Base-by-base conservation (phyloP, 768 basidiomycete genomes). In the Phylloporus rhodoxanthus region DNA sequence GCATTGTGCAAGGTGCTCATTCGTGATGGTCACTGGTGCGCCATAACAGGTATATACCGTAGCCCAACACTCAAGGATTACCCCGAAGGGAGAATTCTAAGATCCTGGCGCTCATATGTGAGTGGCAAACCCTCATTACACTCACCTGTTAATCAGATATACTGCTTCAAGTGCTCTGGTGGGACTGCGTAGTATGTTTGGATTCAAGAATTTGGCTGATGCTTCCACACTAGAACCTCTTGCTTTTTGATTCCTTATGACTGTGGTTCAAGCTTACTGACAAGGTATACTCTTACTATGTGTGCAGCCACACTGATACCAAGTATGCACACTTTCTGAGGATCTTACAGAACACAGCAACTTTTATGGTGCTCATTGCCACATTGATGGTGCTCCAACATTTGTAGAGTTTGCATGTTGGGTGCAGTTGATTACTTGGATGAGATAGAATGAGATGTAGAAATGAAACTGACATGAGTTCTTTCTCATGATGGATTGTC, bases 401-500 rank as follows among this genome's bases (percentile, higher is more conserved):
- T 15, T 43, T 6, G 47, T 48, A 7, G 15, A 48, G 10, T 41
- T 48, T 10, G 30, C 30, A 40, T 45, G 30, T 53, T 50, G 20
- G 50, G 46, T 11, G 43, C 53, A 7, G 42, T 38, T 7, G 38
- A 54, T 11, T 44, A 30, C 17, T 36, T 54, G 36, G 28, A 54
- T 6, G 17, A 28, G 3, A 30, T 30, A 36, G 50, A 44, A 1
- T 7, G 25, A 25, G 25, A 25, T 25, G 5, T 8, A 7, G 25
- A 25, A 25, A 7, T 5, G 1, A 41, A 1, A 1, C 14, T 5
- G 0, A n/a, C n/a, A n/a, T n/a, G n/a, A n/a, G 38, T 48, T 25
- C 36, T 49, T 6, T 25, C 52, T 25, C 19, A 1, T 0, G 45
- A 54, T 47, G 41, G 53, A 9, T 48, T 50, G 25, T 25, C 25